Base-by-base conservation (phyloP, 495 filamentous ascomycete genomes). In the Annulohypoxylon moriforme region DNA sequence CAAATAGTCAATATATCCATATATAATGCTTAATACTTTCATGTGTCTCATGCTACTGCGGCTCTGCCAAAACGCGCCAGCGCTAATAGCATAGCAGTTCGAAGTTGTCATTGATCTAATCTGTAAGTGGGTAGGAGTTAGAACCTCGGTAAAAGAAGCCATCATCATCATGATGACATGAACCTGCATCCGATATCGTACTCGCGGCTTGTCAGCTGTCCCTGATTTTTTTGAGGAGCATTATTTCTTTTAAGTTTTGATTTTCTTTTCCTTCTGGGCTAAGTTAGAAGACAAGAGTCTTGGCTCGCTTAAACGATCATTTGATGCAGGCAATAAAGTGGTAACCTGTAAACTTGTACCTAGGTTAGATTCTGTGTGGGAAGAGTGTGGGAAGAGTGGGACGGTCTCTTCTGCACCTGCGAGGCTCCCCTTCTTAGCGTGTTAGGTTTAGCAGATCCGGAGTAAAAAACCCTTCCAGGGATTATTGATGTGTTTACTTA, bases 391-490 rank as follows among this genome's bases (percentile, higher is more conserved):
- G 33, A 36, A 36, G 7, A 11, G 33, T 36, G 33, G 33, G 33
- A 36, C 33, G 13, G 13, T n/a, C n/a, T n/a, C n/a, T n/a, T 4
- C 36, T 40, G 36, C 65, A 36, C 14, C 52, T 66, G 40, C 66
- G 11, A 73, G 62, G 49, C 62, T 50, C 61, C 49, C 20, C 22
- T 27, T 16, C 38, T 66, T 73, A 67, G 61, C 44, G 56, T 36
- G 18, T 62, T 66, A 72, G 61, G 71, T 47, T 68, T 69, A n/a
- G 71, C 34, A 73, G 65, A 73, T 69, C 66, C 60, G 60, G 65
- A 68, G 50, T 55, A 55, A 60, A 70, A 53, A 60, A 34, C 34
- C 57, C 44, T 59, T 27, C n/a, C 38, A 55, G 53, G 27, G 38
- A 27, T 61, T 33, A n/a, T n/a, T 16, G 24, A n/a, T 22, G 22